phyloP scores from a whole-genome alignment of 257 asterid genomes.

The Solanum chiquidenum region DNA sequence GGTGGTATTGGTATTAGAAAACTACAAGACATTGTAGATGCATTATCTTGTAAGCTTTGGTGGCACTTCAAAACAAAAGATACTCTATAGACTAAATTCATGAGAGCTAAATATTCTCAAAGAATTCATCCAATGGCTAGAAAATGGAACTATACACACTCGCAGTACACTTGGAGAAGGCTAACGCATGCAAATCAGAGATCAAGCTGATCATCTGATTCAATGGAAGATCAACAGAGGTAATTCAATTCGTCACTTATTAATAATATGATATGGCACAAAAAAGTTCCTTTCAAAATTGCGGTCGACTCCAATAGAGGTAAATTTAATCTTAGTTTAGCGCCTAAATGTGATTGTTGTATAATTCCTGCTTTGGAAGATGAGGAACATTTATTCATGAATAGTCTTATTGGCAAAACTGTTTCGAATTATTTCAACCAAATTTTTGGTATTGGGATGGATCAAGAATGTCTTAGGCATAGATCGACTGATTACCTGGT shows the following conservation, averaged over 20 bases:
- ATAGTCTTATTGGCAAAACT: background rate
- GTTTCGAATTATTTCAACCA: no score
- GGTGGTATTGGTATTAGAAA: background rate
- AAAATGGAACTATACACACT: background rate
- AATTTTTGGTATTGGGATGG: background rate
- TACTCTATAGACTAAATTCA: background rate
- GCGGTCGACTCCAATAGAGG: background rate
- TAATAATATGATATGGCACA: background rate
- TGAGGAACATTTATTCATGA: background rate
- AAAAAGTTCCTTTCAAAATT: no score
- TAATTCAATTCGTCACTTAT: background rate
- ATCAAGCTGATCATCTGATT: background rate
- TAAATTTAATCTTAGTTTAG: background rate
- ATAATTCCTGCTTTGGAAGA: no score
- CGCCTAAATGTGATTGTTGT: background rate
- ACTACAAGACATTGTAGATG: background rate
- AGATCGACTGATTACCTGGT: background rate
- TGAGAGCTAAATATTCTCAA: background rate
- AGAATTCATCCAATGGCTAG: background rate
- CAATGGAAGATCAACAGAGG: background rate
- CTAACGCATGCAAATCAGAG: background rate
- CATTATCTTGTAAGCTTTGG: background rate
- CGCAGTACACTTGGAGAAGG: background rate
- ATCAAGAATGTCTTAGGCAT: background rate
- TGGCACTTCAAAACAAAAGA: background rate